Percentiles rank a stretch among this genome's conserved stretches.
Evolutionary conservation across 1,139 yeast genomes (phyloP).

Genomic region (Debaryomyces subglobosus): DNA sequence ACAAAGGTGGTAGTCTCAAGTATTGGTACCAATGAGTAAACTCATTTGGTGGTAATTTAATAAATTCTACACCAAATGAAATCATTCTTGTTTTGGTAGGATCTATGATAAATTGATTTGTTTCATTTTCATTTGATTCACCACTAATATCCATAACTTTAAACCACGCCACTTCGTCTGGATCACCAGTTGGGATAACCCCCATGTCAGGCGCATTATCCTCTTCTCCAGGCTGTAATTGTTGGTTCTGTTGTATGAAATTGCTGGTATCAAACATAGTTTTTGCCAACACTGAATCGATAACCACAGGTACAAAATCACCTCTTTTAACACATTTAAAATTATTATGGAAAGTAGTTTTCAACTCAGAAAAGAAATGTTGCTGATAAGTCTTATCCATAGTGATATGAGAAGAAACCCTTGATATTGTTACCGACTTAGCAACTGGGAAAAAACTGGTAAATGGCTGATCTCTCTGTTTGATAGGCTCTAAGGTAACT

Average conservation of each 20-base stretch:
- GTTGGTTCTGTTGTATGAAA: slow-evolving; percentile 16
- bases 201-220: slow-evolving; percentile 29
- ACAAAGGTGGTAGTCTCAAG: slow-evolving; percentile 42
- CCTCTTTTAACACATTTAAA: slow-evolving; percentile 61
- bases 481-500: slow-evolving; percentile 29
- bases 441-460: slow-evolving; percentile 38
- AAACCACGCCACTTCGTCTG: slow-evolving; percentile 88
- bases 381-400: slow-evolving; percentile 68
- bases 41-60: slow-evolving; percentile 38
- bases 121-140: slow-evolving; percentile 25
- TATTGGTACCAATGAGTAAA: slow-evolving; percentile 54
- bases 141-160: slow-evolving; percentile 51
- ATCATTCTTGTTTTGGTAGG: slow-evolving; percentile 67
- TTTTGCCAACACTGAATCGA: slow-evolving; percentile 71
- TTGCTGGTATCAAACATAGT: slow-evolving; percentile 51
- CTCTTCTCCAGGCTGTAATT: slow-evolving; percentile 26
- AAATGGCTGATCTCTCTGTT: slow-evolving; percentile 20
- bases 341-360: slow-evolving; percentile 60
- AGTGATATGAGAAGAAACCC: slow-evolving; percentile 73
- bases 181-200: slow-evolving; percentile 59
- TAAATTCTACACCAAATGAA: slow-evolving; percentile 61
- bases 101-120: slow-evolving; percentile 61
- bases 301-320: slow-evolving; percentile 75
- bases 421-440: slow-evolving; percentile 56
- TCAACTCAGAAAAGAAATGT: slow-evolving; percentile 63